Conservation (phyloP, 495 filamentous ascomycete genomes). For the Talaromyces ruber region DNA sequence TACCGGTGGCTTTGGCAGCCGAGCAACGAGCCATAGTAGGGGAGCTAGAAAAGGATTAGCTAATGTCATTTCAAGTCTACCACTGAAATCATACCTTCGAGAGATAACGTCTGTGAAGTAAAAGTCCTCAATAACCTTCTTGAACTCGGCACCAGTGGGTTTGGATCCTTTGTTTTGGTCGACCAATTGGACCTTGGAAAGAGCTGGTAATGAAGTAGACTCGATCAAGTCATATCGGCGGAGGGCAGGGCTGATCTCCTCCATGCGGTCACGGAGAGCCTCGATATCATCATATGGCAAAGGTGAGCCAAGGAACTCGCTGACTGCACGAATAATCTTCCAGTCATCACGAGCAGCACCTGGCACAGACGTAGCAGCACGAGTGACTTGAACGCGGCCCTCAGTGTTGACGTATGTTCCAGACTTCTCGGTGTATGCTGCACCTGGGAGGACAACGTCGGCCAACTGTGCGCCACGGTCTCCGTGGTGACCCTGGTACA, state of each 20-base stretch:
- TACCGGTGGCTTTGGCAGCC: slow-evolving; percentile 63
- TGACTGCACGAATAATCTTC: slow-evolving; percentile 91
- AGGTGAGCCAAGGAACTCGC: slow-evolving; percentile 80
- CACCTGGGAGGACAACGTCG: slow-evolving; percentile 87
- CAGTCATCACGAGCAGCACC: slow-evolving; percentile 92
- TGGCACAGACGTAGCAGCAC: slow-evolving; percentile 74
- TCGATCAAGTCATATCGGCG: slow-evolving; percentile 87
- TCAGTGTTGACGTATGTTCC: slow-evolving; percentile 97
- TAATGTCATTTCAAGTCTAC: slow-evolving; percentile 6
- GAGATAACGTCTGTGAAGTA: slow-evolving; percentile 96
- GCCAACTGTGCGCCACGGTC: slow-evolving; percentile 88
- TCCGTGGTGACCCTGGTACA: slow-evolving; percentile 98
- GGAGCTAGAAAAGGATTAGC: slow-evolving; percentile 49
- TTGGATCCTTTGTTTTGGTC: slow-evolving; percentile 89
- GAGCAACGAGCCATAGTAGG: slow-evolving; percentile 96
- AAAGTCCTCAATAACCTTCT: slow-evolving; percentile 84
- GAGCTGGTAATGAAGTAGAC: slow-evolving; percentile 53
- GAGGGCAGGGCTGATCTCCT: slow-evolving; percentile 83
- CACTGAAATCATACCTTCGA: slow-evolving; percentile 56
- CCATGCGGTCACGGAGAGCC: slow-evolving; percentile 81
- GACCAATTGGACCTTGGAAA: slow-evolving; percentile 86
- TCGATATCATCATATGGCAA: slow-evolving; percentile 92
- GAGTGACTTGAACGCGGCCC: slow-evolving; percentile 86
- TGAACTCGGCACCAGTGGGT: slow-evolving; percentile 56
- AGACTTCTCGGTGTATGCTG: slow-evolving; percentile 95